Evolutionary conservation across 495 filamentous ascomycete species (phyloP), one percentile per base, ranked within the genome.

Genomic region (Penicillium argentinense): DNA sequence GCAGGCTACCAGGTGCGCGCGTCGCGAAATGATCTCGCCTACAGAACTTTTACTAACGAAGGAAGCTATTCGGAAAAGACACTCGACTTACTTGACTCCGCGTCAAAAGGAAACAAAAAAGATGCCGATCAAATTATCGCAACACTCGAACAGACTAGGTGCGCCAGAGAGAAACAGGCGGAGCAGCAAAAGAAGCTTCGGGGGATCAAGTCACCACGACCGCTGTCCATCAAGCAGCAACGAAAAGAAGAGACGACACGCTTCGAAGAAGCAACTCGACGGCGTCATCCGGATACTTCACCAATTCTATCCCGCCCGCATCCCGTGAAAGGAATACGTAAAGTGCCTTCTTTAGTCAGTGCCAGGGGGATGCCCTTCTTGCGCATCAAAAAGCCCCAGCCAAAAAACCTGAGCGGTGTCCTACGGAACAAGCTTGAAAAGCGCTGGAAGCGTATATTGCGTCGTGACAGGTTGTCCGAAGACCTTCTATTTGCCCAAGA

Each of bases 301-400:
- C 68, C 54, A 52, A 71, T 66, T 17, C 48, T 74, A 57, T 68
- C 44, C 54, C 78, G 68, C 5, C 75, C 76, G 27, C 66, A 67
- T 9, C 69, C 74, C 2, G 57, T 70, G 3, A 77, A 73, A 19
- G 78, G 79, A 7, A 73, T 73, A 30, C 79, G 85, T 12, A 72
- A 70, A 38, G 59, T 90, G 3, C 88, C 88, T 0, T 64, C 63
- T 0, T 61, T 90, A 2, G 78, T 79, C 51, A 73, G 72, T 47
- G 78, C 81, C 2, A 67, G 68, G 27, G 78, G 76, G 21, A 51
- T 87, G n/a, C 86, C 88, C 0, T 84, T 91, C 47, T 63, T 93
- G 32, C 81, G 86, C 18, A 60, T 87, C 39, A 76, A 72, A 49
- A 90, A 89, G 59, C 86, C 86, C 6, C 85, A 89, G 54, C 74